Conservation (phyloP, 2,329 filamentous ascomycete genomes). For the Aspergillus calidoustus region DNA sequence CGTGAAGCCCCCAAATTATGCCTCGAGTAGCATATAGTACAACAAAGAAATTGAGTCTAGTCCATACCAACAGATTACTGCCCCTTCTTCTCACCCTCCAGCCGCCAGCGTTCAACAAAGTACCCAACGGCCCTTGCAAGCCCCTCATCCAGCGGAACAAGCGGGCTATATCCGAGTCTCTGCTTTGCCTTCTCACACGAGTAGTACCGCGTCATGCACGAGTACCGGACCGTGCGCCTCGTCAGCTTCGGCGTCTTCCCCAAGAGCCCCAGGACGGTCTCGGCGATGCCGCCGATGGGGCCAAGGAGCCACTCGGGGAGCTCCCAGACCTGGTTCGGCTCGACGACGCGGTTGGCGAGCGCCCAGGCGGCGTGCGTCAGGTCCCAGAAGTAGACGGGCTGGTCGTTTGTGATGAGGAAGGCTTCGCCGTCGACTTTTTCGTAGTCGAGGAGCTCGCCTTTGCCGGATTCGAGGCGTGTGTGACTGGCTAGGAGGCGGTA, state of each 20-base stretch:
- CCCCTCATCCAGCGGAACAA: slow-evolving; percentile 52
- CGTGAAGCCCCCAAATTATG: neutral
- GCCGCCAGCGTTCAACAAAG: slow-evolving; percentile 40
- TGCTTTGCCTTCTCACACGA: slow-evolving; percentile 53
- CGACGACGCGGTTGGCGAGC: slow-evolving; percentile 49
- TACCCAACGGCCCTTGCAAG: slow-evolving; percentile 51
- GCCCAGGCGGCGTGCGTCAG: slow-evolving; percentile 80
- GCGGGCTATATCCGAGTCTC: slow-evolving; percentile 51
- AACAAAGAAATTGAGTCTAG: neutral
- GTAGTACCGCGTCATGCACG: slow-evolving; percentile 55
- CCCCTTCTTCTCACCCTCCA: slow-evolving; percentile 45
- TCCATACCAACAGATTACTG: slow-evolving; percentile 32
- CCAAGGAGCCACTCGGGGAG: slow-evolving; percentile 47
- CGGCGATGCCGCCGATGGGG: slow-evolving; percentile 47
- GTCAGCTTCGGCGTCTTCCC: slow-evolving; percentile 53
- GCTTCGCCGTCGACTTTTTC: slow-evolving; percentile 81
- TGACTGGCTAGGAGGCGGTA: slow-evolving; percentile 69
- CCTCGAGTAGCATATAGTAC: slow-evolving; percentile 1
- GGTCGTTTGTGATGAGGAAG: slow-evolving; percentile 89
- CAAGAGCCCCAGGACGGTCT: slow-evolving; percentile 47
- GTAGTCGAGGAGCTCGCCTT: slow-evolving; percentile 68
- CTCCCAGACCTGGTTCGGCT: slow-evolving; percentile 47
- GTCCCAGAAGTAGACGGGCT: slow-evolving; percentile 90
- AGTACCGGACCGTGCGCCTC: slow-evolving; percentile 50
- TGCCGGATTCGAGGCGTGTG: slow-evolving; percentile 45